phyloP scores from a whole-genome alignment of 2,329 filamentous ascomycete genomes.

The Aspergillus vadensis region DNA sequence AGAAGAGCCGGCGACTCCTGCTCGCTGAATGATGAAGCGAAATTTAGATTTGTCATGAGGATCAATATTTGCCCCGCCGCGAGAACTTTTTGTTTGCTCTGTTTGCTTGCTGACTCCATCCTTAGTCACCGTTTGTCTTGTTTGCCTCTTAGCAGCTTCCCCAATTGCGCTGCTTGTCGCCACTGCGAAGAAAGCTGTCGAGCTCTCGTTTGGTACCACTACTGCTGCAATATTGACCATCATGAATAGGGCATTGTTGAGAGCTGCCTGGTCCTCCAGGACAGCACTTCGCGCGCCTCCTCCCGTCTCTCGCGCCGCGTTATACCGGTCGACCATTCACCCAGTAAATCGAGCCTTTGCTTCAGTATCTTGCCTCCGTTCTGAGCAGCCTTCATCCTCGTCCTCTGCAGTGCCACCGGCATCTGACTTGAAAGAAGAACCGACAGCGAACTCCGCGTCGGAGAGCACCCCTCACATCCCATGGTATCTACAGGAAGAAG shows the following conservation, averaged over 20 bases:
- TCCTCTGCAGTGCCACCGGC: conserved; percentile 1
- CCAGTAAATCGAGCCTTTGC: conserved; percentile 26
- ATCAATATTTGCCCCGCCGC: not conserved
- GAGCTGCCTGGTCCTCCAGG: conserved; percentile 34
- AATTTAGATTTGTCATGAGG: not conserved
- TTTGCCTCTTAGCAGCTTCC: conserved; percentile 9
- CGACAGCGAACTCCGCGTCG: conserved; percentile 1
- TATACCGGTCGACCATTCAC: conserved; percentile 22
- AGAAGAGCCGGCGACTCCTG: conserved; percentile 1
- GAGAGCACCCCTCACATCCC: conserved; percentile 51
- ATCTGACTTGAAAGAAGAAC: conserved; percentile 13
- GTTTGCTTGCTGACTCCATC: conserved; percentile 13
- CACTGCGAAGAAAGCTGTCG: conserved; percentile 1
- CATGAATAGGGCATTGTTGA: conserved; percentile 38
- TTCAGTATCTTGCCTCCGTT: conserved; percentile 22
- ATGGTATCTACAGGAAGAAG: conserved; percentile 80
- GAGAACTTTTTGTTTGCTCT: conserved; percentile 29
- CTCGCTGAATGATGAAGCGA: not conserved
- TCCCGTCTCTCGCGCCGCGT: conserved; percentile 28
- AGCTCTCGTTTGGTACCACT: not conserved
- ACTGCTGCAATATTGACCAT: conserved; percentile 7
- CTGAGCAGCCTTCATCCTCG: conserved; percentile 26
- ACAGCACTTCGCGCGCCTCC: conserved; percentile 29
- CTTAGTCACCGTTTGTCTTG: conserved; percentile 18
- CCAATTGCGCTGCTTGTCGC: not conserved